These are phyloP conservation scores for Hypoxylon sp. DNA, from an alignment of 2,329 filamentous ascomycete species.

Conservation along the genomic window DNA sequence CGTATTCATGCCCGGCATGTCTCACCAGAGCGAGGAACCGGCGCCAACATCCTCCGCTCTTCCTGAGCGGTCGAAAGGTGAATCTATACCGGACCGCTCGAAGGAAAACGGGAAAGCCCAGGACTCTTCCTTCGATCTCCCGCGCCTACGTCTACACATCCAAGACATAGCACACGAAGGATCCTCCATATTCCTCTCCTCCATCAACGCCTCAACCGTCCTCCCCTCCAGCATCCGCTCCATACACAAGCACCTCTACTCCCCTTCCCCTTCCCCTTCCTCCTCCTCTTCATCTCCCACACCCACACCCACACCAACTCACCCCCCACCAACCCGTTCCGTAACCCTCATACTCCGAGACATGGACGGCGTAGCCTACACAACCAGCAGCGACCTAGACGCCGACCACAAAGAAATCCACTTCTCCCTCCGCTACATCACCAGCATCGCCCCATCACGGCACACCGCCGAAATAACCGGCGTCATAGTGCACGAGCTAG, in stretches of 20 bases:
- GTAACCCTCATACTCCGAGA: conserved; percentile 85
- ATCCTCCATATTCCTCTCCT: conserved; percentile 73
- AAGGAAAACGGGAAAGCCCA: background rate
- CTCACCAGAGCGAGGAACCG: conserved; percentile 42
- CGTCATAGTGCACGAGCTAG: conserved; percentile 90
- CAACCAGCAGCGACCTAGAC: conserved; percentile 83
- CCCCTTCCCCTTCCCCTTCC: conserved; percentile 51
- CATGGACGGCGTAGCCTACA: conserved; percentile 91
- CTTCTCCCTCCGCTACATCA: conserved; percentile 82
- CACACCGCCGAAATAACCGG: conserved; percentile 77
- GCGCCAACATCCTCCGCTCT: conserved; percentile 39
- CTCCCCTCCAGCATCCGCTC: conserved; percentile 73
- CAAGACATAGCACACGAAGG: conserved; percentile 72
- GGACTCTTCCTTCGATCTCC: conserved; percentile 56
- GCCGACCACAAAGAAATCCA: conserved; percentile 93
- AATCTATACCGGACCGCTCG: background rate
- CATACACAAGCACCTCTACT: conserved; percentile 81
- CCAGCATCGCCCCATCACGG: conserved; percentile 59
- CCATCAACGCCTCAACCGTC: conserved; percentile 72
- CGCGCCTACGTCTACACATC: conserved; percentile 71
- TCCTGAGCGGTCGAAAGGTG: conserved; percentile 33
- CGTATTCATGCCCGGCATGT: conserved; percentile 54
- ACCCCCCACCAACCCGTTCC: conserved; percentile 77
- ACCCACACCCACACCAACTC: conserved; percentile 32
- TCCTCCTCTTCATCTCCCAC: conserved; percentile 54